phyloP scores from a whole-genome alignment of 1,284 basidiomycete genomes.

The Cryptococcus hybrid region DNA sequence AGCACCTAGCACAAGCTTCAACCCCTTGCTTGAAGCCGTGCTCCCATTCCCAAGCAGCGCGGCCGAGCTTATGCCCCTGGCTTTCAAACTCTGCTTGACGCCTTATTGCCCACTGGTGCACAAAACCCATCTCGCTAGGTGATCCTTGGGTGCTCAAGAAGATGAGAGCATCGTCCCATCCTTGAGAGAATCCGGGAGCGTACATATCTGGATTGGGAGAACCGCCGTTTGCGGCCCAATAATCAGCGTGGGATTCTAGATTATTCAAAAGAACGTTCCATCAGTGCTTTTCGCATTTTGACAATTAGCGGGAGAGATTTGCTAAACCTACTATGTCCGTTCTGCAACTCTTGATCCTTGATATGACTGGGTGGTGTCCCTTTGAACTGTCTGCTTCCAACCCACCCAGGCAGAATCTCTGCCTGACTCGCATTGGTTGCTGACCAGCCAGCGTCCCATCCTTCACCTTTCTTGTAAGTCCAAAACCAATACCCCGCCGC shows the following conservation, averaged over 20 bases:
- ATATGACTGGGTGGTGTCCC: slow-evolving; percentile 35
- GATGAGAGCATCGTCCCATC: slow-evolving; percentile 68
- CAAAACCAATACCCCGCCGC: slow-evolving; percentile 84
- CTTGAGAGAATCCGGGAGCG: slow-evolving; percentile 61
- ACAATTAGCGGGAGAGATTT: background rate
- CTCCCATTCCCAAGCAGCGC: slow-evolving; percentile 60
- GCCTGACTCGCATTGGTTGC: slow-evolving; percentile 65
- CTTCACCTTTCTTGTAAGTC: slow-evolving; percentile 75
- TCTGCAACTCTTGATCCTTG: slow-evolving; percentile 48
- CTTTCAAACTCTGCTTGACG: slow-evolving; percentile 55
- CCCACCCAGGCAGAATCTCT: slow-evolving; percentile 60
- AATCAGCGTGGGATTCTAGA: slow-evolving; percentile 57
- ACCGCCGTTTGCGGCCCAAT: slow-evolving; percentile 59
- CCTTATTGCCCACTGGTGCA: slow-evolving; percentile 59
- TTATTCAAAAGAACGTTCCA: background rate
- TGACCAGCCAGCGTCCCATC: slow-evolving; percentile 74
- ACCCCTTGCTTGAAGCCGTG: slow-evolving; percentile 53
- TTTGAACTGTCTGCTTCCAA: slow-evolving; percentile 47
- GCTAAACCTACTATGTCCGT: slow-evolving; percentile 52
- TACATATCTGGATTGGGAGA: slow-evolving; percentile 66
- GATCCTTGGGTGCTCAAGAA: slow-evolving; percentile 52
- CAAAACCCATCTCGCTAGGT: slow-evolving; percentile 61
- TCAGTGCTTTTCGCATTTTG: background rate
- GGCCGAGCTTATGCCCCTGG: slow-evolving; percentile 47
- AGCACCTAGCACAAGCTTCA: slow-evolving; percentile 16